Evolutionary conservation across 306 rosid genomes (phyloP).

Genomic region (Citrullus colocynthis): DNA sequence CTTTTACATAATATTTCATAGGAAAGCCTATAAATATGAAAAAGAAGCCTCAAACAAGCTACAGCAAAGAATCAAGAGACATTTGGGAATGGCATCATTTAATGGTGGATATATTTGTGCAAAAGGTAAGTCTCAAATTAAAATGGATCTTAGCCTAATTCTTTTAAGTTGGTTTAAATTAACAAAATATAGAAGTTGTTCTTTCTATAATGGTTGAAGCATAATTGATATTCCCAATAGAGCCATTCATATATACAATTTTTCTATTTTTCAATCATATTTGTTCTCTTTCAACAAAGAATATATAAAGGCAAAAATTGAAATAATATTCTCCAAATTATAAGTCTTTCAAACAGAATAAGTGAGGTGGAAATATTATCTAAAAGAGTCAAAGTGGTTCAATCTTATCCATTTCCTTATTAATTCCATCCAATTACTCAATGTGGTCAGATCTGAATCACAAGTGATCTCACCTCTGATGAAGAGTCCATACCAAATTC

Average conservation of each 20-base stretch:
- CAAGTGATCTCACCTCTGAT: too few relatives aligned
- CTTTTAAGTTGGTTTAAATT: not conserved
- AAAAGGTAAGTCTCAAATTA: not conserved
- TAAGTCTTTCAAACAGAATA: not conserved
- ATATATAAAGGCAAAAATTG: not conserved
- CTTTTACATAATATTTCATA: too few relatives aligned
- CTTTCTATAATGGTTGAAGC: not conserved
- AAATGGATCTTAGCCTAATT: not conserved
- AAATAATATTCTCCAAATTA: not conserved
- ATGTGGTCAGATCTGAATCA: not conserved
- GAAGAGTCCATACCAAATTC: too few relatives aligned
- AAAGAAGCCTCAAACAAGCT: not conserved
- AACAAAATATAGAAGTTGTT: not conserved
- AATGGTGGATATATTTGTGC: not conserved
- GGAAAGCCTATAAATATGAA: too few relatives aligned
- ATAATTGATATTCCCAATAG: not conserved
- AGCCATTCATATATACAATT: not conserved
- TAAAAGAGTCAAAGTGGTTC: not conserved
- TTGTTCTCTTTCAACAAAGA: not conserved
- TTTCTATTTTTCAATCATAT: not conserved
- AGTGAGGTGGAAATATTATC: not conserved
- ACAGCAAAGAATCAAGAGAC: not conserved
- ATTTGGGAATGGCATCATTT: not conserved
- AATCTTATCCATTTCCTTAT: not conserved
- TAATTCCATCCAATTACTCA: too few relatives aligned